Base-by-base conservation (phyloP, 352 stramenopile species). In the Discostella stelligera region DNA sequence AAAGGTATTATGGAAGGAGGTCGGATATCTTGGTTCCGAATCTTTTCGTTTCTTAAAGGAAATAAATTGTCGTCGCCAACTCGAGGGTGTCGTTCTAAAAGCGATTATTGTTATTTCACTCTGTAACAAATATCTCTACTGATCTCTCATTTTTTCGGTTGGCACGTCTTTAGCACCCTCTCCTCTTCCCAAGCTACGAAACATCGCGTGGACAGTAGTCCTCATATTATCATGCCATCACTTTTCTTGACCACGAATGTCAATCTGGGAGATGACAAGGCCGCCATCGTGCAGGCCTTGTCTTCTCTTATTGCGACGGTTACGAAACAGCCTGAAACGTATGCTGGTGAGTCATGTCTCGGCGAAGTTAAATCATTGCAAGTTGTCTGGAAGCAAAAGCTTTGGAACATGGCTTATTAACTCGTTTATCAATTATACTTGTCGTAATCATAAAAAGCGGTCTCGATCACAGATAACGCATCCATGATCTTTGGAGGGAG, bases 261-360 rank as follows among this genome's bases (percentile, higher is more conserved):
- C 37, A 10, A 44, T 8, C 37, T 44, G 2, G 86, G 84, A 27
- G 69, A 75, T 60, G 82, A 87, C 37, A 92, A 92, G 53, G 23
- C 79, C n/a, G 73, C 89, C 7, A 79, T 90, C 32, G 85, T 90
- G 79, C 90, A 90, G 69, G 53, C 66, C 0, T 25, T 79, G 9
- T 71, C 62, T 44, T 18, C 46, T 59, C 32, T 70, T 30, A 69
- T 80, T 52, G 41, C 21, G 21, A 49, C 27, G 72, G 39, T 39
- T 56, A 89, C 82, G 27, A 84, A 81, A 18, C 90, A 91, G 41
- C 86, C 86, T 44, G 86, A 91, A 60, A 61, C 53, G 37, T 91
- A 91, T 66, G 77, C 90, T 30, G 84, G 80, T 86, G 60, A 71
- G 79, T 85, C 2, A 32, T 16, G 10, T 27, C 2, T 6, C 32